These are phyloP conservation scores for Dendrobium huoshanense DNA, from an alignment of 106 monocot species.

Conservation along the genomic window DNA sequence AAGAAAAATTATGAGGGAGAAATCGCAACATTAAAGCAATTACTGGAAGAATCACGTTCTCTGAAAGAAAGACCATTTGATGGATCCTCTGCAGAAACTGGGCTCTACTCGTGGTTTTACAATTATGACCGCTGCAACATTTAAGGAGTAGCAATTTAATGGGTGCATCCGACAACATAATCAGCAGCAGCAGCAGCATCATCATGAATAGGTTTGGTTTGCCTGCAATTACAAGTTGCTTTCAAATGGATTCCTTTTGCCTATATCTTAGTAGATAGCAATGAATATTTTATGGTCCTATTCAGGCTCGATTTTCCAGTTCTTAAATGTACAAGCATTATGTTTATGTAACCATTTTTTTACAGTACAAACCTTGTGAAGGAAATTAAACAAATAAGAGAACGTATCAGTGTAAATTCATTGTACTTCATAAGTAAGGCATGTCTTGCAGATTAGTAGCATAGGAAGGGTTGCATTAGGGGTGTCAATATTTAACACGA, in stretches of 20 bases:
- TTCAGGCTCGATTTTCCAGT: background rate
- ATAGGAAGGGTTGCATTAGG: background rate
- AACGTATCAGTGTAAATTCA: background rate
- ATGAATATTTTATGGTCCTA: background rate
- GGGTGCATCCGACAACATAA: background rate
- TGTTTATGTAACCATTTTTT: background rate
- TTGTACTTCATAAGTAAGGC: background rate
- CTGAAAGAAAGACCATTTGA: conserved; percentile 47
- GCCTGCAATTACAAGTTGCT: background rate
- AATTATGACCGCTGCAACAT: conserved; percentile 95
- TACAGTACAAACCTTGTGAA: background rate
- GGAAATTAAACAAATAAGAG: background rate
- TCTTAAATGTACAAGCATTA: background rate
- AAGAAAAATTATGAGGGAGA: conserved; percentile 73
- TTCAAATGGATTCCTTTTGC: background rate
- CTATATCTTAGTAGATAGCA: background rate
- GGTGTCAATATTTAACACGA: too few species aligned
- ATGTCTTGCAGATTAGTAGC: background rate
- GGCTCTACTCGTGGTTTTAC: conserved; percentile 74
- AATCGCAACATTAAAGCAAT: conserved; percentile 49
- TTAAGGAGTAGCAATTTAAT: background rate
- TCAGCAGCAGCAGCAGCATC: background rate
- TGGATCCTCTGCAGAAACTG: conserved; percentile 50
- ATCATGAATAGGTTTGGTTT: background rate
- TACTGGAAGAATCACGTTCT: conserved; percentile 44